Percentiles rank a stretch among this genome's conserved stretches.
Evolutionary conservation across 345 rosid genomes (phyloP).

Genomic region (Salix brachista): DNA sequence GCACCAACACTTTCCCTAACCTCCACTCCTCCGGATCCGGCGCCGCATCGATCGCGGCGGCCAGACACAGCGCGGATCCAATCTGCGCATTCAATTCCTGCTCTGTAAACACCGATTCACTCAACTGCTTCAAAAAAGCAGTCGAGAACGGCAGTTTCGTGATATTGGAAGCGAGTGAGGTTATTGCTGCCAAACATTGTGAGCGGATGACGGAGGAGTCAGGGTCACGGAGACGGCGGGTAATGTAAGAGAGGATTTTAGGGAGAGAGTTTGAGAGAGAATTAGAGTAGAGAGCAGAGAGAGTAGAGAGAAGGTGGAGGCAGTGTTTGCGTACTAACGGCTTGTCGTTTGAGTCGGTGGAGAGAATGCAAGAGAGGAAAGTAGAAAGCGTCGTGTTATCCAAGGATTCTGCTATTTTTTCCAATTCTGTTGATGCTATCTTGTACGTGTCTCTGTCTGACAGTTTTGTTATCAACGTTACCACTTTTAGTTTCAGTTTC

Average conservation of each 20-base stretch:
- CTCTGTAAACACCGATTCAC: constrained; percentile 85
- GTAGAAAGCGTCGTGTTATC: constrained; percentile 52
- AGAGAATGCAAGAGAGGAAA: constrained; percentile 65
- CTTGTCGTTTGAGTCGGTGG: constrained; percentile 69
- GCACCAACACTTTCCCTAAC: constrained; percentile 42
- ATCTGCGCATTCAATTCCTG: constrained; percentile 73
- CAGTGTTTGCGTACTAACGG: constrained; percentile 70
- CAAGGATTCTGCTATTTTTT: constrained; percentile 52
- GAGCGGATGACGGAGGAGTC: constrained; percentile 74
- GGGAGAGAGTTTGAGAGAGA: constrained; percentile 58
- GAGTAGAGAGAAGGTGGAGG: constrained; percentile 56
- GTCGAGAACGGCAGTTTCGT: constrained; percentile 50
- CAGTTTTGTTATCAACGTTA: constrained; percentile 58
- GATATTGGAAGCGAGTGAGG: constrained; percentile 55
- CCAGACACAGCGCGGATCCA: constrained; percentile 78
- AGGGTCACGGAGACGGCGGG: constrained; percentile 71
- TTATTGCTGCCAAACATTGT: constrained; percentile 57
- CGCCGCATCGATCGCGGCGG: constrained; percentile 72
- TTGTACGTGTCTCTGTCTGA: constrained; percentile 82
- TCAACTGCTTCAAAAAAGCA: constrained; percentile 63
- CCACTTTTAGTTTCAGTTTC: constrained; percentile 48
- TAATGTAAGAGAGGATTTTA: constrained; percentile 58
- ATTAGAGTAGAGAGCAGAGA: constrained; percentile 46
- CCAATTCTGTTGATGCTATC: constrained; percentile 66
- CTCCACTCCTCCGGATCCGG: constrained; percentile 64